Percentiles rank a stretch among this genome's conserved stretches.
These are phyloP conservation scores for Boletus rubroflammeus DNA, from an alignment of 768 basidiomycete species.

Conservation along the genomic window DNA sequence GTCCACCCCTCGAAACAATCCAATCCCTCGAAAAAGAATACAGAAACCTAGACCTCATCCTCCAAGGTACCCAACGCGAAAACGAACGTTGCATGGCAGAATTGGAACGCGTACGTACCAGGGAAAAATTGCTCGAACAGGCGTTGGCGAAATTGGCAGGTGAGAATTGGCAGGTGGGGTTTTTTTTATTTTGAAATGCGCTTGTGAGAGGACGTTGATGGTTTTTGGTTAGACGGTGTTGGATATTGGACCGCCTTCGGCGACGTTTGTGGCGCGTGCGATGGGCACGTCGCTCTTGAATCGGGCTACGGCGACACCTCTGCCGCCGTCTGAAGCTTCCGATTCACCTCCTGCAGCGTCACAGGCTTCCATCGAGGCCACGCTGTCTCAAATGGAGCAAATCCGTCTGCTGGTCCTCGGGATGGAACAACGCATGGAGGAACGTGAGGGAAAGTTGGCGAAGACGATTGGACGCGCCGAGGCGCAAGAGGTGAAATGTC, in stretches of 20 bases:
- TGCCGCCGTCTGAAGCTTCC: constrained; percentile 13
- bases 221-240: constrained; percentile 25
- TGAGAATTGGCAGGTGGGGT: constrained; percentile 75
- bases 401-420: constrained; percentile 66
- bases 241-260: constrained; percentile 35
- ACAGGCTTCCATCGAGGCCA: constrained; percentile 34
- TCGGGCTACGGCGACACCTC: constrained; percentile 18
- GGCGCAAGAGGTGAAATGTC: constrained; percentile 51
- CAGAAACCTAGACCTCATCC: constrained; percentile 68
- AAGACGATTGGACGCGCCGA: constrained; percentile 62
- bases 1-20: constrained; percentile 66
- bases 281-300: constrained; percentile 29
- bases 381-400: constrained; percentile 63
- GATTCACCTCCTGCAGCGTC: constrained; percentile 17
- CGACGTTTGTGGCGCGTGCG: constrained; percentile 27
- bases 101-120: constrained; percentile 62
- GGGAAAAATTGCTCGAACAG: constrained; percentile 74
- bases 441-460: constrained; percentile 56
- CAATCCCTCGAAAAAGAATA: constrained; percentile 69
- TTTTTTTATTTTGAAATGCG: no score
- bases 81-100: constrained; percentile 84
- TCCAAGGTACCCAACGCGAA: constrained; percentile 80
- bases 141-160: constrained; percentile 69
- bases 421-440: constrained; percentile 69
- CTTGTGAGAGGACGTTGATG: neutral